Base-by-base conservation (phyloP, 768 basidiomycete genomes). In the Termitomyces sp. region DNA sequence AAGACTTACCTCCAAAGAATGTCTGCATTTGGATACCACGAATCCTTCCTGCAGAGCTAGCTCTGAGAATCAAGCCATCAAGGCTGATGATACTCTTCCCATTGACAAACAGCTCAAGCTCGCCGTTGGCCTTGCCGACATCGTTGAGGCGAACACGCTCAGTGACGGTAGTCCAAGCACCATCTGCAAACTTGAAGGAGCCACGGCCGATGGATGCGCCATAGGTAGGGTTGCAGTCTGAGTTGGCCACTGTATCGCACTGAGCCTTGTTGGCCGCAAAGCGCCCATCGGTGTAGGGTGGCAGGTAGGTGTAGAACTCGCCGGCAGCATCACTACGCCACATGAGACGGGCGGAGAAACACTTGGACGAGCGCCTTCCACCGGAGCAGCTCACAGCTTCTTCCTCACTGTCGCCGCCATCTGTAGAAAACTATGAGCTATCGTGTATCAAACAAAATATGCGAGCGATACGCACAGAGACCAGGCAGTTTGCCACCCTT, bases 111-210 rank as follows among this genome's bases (percentile, higher is more conserved):
- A 92, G 72, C 69, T 89, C 75, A 47, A 90, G 68, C 72, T 89
- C 85, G 62, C 91, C 91, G 66, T 95, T 88, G 15, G 80, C 76
- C 69, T 81, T 63, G 15, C 86, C 87, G 41, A 77, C 79, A 59
- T 87, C 85, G 70, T 95, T 95, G 65, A 93, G 81, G 69, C 78
- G 78, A 54, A 93, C 81, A 61, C 90, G 83, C 73, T 91, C 79
- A 31, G 78, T 73, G 62, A 93, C 77, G n/a, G 81, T 82, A 22
- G 81, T 86, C 85, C 91, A 89, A 58, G 69, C 68, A 45, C 89
- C 89, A 4, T 82, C 73, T 42, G 77, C 68, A 72, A 88, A 92
- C 6, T 63, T 68, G 81, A 85, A 91, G 1, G 84, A 62, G 6
- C 89, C 89, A 57, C 89, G 84, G 9, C 85, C 88, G 66, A 92